Percentiles rank a stretch among this genome's conserved stretches.
phyloP scores from a whole-genome alignment of 331 rosid species.

The Acacia pycnantha region DNA sequence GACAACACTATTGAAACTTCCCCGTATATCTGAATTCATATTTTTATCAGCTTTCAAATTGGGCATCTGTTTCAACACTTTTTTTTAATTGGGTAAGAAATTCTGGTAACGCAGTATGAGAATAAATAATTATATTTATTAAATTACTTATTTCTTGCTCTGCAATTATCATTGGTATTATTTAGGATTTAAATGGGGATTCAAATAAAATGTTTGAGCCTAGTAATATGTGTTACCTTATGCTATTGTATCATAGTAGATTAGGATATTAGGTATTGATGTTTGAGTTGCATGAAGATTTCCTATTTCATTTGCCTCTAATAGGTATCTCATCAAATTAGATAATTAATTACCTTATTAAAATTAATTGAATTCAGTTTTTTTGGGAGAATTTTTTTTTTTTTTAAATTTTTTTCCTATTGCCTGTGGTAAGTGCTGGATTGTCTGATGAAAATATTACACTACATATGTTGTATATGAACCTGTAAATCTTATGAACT shows the following conservation, averaged over 20 bases:
- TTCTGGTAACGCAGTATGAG: neutral
- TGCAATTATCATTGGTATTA: neutral
- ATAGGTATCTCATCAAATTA: neutral
- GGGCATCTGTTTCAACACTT: neutral
- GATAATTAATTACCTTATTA: neutral
- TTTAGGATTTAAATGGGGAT: neutral
- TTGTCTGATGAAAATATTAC: neutral
- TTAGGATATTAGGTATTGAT: neutral
- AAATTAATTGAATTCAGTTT: neutral
- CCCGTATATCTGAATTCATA: neutral
- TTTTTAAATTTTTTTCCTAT: neutral
- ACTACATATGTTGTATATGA: neutral
- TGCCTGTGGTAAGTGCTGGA: neutral
- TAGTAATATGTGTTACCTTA: neutral
- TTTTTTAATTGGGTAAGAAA: neutral
- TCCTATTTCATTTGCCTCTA: neutral
- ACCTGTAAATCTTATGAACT: conserved; percentile 1
- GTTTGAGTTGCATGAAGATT: neutral
- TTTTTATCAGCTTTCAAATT: neutral
- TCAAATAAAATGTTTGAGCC: neutral
- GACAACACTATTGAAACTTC: neutral
- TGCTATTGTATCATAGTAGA: neutral
- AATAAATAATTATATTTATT: neutral
- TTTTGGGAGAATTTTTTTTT: neutral
- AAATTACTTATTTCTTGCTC: neutral